Evolutionary conservation across 2,329 filamentous ascomycete species (phyloP), one percentile per base, ranked within the genome.

Genomic region (Sclerotinia sclerotiorum): DNA sequence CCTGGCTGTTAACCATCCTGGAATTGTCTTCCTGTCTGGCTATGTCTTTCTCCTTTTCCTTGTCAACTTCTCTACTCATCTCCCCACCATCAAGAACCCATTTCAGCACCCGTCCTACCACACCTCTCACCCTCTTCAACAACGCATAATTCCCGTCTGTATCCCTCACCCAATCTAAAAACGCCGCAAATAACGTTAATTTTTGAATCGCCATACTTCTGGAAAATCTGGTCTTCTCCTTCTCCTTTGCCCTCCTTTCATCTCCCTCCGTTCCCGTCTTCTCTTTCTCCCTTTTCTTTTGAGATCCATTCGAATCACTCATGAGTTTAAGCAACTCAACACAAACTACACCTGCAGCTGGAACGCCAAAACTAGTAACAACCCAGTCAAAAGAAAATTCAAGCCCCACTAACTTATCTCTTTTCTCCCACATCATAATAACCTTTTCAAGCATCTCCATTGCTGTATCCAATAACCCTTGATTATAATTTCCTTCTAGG

Each of bases 91-190:
- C 54, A 29, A 67, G 27, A n/a, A 29, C 39, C 39, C 63, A 65
- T 51, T 48, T 56, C 39, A 42, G 27, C 24, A 55, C 63, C 24
- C 51, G n/a, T 11, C 39, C 51, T 10, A 65, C 48, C n/a, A 65
- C 62, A 1, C 51, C 39, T 21, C 51, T 57, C 19, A 57, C 39
- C 21, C 74, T 5, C 27, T 29, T 57, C 27, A 65, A 32, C 24
- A 77, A 70, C 10, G 67, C 64, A 54, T 73, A 75, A 48, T 77
- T 77, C 0, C 75, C 75, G 66, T 77, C 74, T 10, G 75, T 77
- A 10, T 73, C 72, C 8, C 75, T 67, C 3, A 76, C 73, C 76
- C 76, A 77, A 64, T 76, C 74, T 13, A 76, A 63, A 58, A 76
- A 77, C 2, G 72, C 74, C 13, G 74, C 73, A 61, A 77, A 77